Base-by-base conservation (phyloP, 2,329 filamentous ascomycete species). In the Trichothecium sympodiale region DNA sequence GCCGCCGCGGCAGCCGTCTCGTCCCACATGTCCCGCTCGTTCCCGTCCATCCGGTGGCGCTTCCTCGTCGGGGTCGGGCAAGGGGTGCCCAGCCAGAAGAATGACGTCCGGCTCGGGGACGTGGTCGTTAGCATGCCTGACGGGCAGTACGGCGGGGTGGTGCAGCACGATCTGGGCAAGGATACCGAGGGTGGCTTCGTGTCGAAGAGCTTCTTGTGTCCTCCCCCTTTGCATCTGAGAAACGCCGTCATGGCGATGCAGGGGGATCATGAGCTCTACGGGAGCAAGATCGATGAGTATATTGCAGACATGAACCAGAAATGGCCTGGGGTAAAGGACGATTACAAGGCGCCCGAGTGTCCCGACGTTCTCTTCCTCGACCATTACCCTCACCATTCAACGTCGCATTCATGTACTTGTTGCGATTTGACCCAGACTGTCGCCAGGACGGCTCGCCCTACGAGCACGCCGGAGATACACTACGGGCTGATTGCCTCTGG, bases 91-190 rank as follows among this genome's bases (percentile, higher is more conserved):
- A 36, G 35, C n/a, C 8, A 30, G 0, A 40, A 40, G 4, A 41
- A 55, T 17, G 57, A 63, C 14, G 50, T 64, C 2, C 51, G 58
- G 3, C 45, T 53, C 0, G 52, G 52, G 0, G 48, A 53, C 27
- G 17, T 53, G 2, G 45, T 53, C 1, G 45, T 52, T 0, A 46
- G 47, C 25, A 16, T 29, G 7, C 33, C 33, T 8, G n/a, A 35
- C 3, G 12, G 25, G 8, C 25, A 6, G 5, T 8, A 10, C 8
- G 39, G 36, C 4, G 39, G 36, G 12, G 39, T 41, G 9, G 33
- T 41, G 12, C 39, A 39, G 28, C 39, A 39, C 14, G 39, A 39
- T 17, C 3, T 34, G 0, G 39, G 33, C 1, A 39, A 38, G 6
- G 20, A 33, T 10, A 29, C 16, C 4, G 25, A 32, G 15, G 17